Base-by-base conservation (phyloP, 805 yeast genomes). In the Wickerhamiella musiphila region DNA sequence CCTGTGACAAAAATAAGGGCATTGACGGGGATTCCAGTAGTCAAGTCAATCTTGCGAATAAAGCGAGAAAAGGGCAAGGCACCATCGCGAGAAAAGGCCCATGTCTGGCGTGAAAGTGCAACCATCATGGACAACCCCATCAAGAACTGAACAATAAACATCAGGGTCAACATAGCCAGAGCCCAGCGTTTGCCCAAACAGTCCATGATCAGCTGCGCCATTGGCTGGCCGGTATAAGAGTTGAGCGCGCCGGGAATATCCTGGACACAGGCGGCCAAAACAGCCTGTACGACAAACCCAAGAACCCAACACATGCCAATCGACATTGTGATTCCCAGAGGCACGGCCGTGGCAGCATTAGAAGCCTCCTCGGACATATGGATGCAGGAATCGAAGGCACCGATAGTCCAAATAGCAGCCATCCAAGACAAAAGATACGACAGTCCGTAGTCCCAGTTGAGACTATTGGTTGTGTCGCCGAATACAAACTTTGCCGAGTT, bases 61-160 rank as follows among this genome's bases (percentile, higher is more conserved):
- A 57, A 57, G 26, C 59, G 52, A 10, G 74, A 62, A 39, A 72
- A 57, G 6, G 84, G 84, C 35, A 76, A 60, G 11, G 82, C 83
- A 44, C 73, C 72, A 49, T 76, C 86, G 56, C 86, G 66, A 25
- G 79, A 71, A 51, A 74, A 72, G 1, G 82, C 81, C 71, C 77
- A 75, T 31, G 72, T 61, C 50, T 74, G 82, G 51, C 83, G 65
- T 4, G 78, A 71, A 5, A 68, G 63, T 8, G 81, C 79, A 29
- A 72, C 63, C 29, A 72, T 55, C 34, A 68, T 62, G 3, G 76
- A 68, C 16, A 68, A 61, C 12, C 77, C 76, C 79, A 73, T 74
- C 33, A 73, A 53, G 51, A 66, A 70, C 48, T 73, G 79, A 15
- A 77, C 70, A 38, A 38, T 62, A 47, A 71, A 64, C 47, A 71